phyloP scores from a whole-genome alignment of 176 grass and related monocot species.

The Hyparrhenia diplandra region DNA sequence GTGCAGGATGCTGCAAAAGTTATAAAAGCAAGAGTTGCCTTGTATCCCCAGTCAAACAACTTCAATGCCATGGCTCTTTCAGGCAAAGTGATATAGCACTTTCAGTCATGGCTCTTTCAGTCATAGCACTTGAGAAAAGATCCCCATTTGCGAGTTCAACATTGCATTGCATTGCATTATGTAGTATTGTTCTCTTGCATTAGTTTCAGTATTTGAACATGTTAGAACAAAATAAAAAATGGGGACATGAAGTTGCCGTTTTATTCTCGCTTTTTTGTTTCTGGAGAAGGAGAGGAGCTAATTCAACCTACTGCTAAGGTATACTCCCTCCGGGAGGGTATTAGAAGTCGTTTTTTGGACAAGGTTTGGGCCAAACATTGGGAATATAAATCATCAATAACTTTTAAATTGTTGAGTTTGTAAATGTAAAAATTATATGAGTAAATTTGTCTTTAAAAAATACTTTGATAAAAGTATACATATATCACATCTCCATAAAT shows the following conservation, averaged over 20 bases:
- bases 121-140: too few relatives aligned
- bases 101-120: too few relatives aligned
- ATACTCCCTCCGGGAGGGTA: too few relatives aligned
- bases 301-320: neutral
- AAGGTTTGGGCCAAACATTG: too few relatives aligned
- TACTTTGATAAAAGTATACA: too few relatives aligned
- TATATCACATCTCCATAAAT: too few relatives aligned
- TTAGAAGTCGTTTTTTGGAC: too few relatives aligned
- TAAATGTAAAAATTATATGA: too few relatives aligned
- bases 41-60: constrained; percentile 60
- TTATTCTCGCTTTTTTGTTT: neutral
- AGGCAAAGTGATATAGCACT: constrained; percentile 19
- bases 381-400: too few relatives aligned
- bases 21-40: constrained; percentile 49
- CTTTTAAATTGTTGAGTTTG: too few relatives aligned
- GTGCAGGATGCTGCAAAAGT: constrained; percentile 62
- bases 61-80: constrained; percentile 87
- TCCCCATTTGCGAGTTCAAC: neutral
- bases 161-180: neutral
- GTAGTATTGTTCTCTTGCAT: neutral
- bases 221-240: neutral
- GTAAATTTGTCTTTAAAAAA: too few relatives aligned
- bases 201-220: neutral
- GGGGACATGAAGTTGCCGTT: neutral
- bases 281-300: neutral